Evolutionary conservation across 2,329 filamentous ascomycete genomes (phyloP).

Genomic region (Pseudogymnoascus sp.): DNA sequence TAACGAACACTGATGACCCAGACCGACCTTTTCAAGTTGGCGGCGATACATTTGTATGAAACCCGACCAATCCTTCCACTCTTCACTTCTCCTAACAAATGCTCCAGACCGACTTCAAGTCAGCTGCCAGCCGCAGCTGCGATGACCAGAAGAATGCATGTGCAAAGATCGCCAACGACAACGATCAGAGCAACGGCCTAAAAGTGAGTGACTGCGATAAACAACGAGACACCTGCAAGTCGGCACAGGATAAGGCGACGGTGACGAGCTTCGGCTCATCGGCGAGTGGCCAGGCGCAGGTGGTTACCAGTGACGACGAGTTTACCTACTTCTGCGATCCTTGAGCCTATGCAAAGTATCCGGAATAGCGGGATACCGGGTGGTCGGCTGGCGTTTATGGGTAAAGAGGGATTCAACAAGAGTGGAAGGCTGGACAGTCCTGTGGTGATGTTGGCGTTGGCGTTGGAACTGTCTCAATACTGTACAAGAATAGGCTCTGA

Average conservation of each 20-base stretch:
- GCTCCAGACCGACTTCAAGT: slow-evolving; percentile 35
- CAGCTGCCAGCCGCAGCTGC: slow-evolving; percentile 39
- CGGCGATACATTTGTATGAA: slow-evolving; percentile 37
- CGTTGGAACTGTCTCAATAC: not conserved
- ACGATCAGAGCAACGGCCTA: slow-evolving; percentile 17
- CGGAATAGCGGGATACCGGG: not conserved
- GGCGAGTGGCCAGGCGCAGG: slow-evolving; percentile 14
- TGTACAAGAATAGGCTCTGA: not conserved
- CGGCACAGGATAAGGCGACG: slow-evolving; percentile 26
- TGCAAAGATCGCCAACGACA: slow-evolving; percentile 37
- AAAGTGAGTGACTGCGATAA: slow-evolving; percentile 34
- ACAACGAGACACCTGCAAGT: slow-evolving; percentile 40
- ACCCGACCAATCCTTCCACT: not conserved
- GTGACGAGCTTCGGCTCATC: slow-evolving; percentile 24
- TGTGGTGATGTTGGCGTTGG: not conserved
- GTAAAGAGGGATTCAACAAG: not conserved
- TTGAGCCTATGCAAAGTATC: not conserved
- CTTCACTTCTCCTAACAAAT: not conserved
- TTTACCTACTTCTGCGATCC: slow-evolving; percentile 42
- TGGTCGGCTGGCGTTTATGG: not conserved
- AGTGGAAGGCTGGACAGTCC: not conserved
- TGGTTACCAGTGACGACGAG: slow-evolving; percentile 36
- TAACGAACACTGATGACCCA: slow-evolving; percentile 34
- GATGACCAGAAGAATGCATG: slow-evolving; percentile 44
- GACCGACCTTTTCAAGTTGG: slow-evolving; percentile 37